Base-by-base conservation (phyloP, 148 eudicot species). In the Cornus florida region DNA sequence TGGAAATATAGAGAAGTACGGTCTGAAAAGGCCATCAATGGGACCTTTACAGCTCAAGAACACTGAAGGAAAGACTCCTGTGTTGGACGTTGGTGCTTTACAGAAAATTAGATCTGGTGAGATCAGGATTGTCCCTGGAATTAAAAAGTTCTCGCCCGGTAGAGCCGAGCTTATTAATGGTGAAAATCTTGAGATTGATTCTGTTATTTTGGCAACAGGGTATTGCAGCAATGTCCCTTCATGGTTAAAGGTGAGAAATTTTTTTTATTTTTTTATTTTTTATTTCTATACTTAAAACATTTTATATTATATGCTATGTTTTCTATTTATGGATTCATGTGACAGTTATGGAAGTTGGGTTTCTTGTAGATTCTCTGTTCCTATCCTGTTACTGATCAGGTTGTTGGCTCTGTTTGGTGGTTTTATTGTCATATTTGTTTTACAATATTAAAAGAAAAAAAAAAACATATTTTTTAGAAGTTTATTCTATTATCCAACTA, bases 171-270 rank as follows among this genome's bases (percentile, higher is more conserved):
- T 94, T 0, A 87, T 89, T 19, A 80, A 91, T 76, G 94, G 92
- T 0, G 78, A 83, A 50, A 67, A 41, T 71, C 81, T 91, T 69
- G 91, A 91, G 81, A 72, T 94, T 20, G 92, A 94, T 88, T 86
- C 97, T 0, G 94, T 91, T 72, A 86, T 94, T 79, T 90, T 94
- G 59, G 98, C 97, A 39, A 94, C 98, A 0, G 98, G 98, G 10
- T 94, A 94, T 81, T 85, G 89, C 65, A 94, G 98, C 89, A 94
- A 94, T 71, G 97, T 92, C 60, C 98, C 98, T 39, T 77, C 90
- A 67, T 94, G 97, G 98, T 86, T 94, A 20, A 91, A 92, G 97
- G 98, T 92, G 77, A 80, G 88, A n/a, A n/a, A n/a, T n/a, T n/a
- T n/a, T n/a, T n/a, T n/a, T n/a, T n/a, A n/a, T n/a, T n/a, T n/a